These are phyloP conservation scores for Geotrichum candidum DNA, from an alignment of 1,139 yeast genomes.

Conservation along the genomic window DNA sequence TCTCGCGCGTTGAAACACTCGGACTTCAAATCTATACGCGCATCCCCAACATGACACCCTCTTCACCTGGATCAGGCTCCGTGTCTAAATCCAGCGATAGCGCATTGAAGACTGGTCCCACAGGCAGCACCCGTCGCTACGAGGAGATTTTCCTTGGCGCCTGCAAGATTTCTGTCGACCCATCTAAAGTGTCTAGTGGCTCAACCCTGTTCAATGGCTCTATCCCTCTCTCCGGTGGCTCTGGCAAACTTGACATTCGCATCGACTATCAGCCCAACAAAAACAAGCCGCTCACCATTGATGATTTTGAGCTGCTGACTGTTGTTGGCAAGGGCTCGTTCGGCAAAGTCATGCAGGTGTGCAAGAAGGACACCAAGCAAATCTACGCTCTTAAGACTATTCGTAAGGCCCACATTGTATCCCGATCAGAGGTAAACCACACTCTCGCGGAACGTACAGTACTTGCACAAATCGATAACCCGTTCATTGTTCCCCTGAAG, in stretches of 20 bases:
- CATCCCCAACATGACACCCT: constrained; percentile 43
- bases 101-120: background rate
- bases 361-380: constrained; percentile 89
- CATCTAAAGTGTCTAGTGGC: constrained; percentile 21
- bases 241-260: constrained; percentile 48
- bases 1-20: constrained; percentile 55
- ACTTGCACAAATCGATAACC: constrained; percentile 83
- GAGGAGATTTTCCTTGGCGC: constrained; percentile 41
- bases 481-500: constrained; percentile 94
- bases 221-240: constrained; percentile 34
- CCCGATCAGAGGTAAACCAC: constrained; percentile 90
- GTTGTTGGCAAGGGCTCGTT: constrained; percentile 97
- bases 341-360: constrained; percentile 98
- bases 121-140: constrained; percentile 18
- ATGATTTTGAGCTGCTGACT: constrained; percentile 85
- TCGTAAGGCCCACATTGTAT: constrained; percentile 87
- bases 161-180: constrained; percentile 26
- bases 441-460: constrained; percentile 95
- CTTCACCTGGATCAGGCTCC: constrained; percentile 9
- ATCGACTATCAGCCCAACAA: constrained; percentile 74
- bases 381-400: constrained; percentile 91
- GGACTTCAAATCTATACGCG: constrained; percentile 71
- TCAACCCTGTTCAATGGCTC: constrained; percentile 27
- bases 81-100: constrained; percentile 7
- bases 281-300: constrained; percentile 69